A percentile compares a stretch with the other conserved stretches of the same genome.
Conservation (phyloP, 345 rosid species). For the Citrus medica region DNA sequence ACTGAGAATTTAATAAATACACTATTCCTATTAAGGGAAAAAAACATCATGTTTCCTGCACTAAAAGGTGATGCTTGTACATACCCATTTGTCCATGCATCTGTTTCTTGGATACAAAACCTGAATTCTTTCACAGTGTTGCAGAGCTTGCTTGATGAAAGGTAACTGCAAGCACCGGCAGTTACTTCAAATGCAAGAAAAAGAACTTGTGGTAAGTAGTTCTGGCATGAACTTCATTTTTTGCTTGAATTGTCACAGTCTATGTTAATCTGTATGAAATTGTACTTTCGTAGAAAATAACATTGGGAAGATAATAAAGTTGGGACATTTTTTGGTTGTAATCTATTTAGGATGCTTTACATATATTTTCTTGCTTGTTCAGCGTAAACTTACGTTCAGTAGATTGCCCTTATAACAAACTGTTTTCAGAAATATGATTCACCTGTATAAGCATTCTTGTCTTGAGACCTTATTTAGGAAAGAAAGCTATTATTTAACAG, state of each 20-base stretch:
- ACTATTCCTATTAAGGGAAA: background rate
- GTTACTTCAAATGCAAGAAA: slow-evolving; percentile 62
- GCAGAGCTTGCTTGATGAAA: slow-evolving; percentile 37
- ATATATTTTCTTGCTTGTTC: background rate
- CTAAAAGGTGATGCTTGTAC: background rate
- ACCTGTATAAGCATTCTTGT: background rate
- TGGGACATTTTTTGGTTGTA: background rate
- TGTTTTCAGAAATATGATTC: background rate
- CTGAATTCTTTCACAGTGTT: slow-evolving; percentile 39
- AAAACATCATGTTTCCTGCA: background rate
- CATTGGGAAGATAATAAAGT: background rate
- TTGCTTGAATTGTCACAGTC: background rate
- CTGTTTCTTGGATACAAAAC: background rate
- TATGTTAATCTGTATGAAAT: background rate
- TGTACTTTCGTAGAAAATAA: background rate
- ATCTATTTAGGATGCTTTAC: background rate
- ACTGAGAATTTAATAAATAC: background rate
- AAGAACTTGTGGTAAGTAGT: slow-evolving; percentile 63
- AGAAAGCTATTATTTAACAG: background rate
- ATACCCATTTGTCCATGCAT: background rate
- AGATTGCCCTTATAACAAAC: background rate
- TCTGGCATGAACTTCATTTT: background rate
- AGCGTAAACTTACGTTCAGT: background rate
- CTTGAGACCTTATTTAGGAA: background rate
- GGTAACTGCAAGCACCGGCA: slow-evolving; percentile 42